These are phyloP conservation scores for Eustoma russellianum DNA, from an alignment of 257 asterid genomes.

Conservation along the genomic window DNA sequence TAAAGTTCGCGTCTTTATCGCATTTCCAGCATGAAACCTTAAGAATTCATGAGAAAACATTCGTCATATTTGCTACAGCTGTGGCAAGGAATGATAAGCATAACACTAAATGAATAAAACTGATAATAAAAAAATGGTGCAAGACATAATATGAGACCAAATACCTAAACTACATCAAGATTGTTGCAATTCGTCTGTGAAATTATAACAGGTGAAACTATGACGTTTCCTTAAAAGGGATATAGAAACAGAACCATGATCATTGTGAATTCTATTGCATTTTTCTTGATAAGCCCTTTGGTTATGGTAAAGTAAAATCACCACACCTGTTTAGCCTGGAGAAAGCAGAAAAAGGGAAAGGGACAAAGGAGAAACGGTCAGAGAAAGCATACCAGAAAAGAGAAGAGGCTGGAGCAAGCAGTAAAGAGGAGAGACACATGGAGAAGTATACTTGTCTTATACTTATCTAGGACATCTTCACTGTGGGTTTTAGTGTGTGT, in stretches of 20 bases:
- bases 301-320: too few relatives aligned
- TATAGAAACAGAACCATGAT: neutral
- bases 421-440: slow-evolving; percentile 1
- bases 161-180: neutral
- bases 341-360: neutral
- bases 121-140: neutral
- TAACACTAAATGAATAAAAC: neutral
- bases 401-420: neutral
- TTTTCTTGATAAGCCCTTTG: neutral
- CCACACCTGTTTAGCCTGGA: neutral
- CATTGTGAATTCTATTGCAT: neutral
- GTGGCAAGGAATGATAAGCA: too few relatives aligned
- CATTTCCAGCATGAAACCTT: slow-evolving; percentile 1
- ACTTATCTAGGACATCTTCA: neutral
- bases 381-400: too few relatives aligned
- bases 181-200: neutral
- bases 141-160: slow-evolving; percentile 1
- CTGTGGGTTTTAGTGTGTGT: neutral
- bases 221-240: neutral
- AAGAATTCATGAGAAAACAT: neutral
- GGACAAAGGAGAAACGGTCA: too few relatives aligned
- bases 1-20: neutral
- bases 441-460: neutral
- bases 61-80: neutral
- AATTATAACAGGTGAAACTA: neutral